Evolutionary conservation across 768 basidiomycete species (phyloP).

Genomic region (Boletus rubroflammeus): DNA sequence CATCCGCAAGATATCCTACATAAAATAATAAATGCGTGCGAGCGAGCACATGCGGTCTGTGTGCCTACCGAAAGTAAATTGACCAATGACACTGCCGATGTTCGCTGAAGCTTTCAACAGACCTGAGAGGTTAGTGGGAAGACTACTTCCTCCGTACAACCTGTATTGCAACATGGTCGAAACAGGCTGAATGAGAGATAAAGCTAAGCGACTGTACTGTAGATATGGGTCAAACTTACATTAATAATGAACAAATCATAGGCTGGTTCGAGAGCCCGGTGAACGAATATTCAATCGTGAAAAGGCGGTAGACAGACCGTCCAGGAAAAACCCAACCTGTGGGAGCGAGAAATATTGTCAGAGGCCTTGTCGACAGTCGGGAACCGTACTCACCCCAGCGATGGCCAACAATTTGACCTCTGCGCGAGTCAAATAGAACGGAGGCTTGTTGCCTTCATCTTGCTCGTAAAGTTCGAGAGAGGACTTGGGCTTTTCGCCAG

Average conservation of each 20-base stretch:
- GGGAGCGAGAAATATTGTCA: not conserved
- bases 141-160: slow-evolving; percentile 47
- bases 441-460: slow-evolving; percentile 30
- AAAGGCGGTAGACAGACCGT: slow-evolving; percentile 42
- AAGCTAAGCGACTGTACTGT: not conserved
- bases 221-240: slow-evolving; percentile 31
- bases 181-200: slow-evolving; percentile 44
- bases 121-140: slow-evolving; percentile 56
- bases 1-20: slow-evolving; percentile 60
- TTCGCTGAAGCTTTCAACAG: slow-evolving; percentile 66
- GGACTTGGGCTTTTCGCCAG: not conserved
- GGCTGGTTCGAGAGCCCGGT: slow-evolving; percentile 36
- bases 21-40: not conserved
- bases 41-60: not conserved
- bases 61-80: slow-evolving; percentile 55
- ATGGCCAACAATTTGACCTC: slow-evolving; percentile 62
- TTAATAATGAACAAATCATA: slow-evolving; percentile 74
- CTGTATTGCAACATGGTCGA: slow-evolving; percentile 66
- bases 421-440: slow-evolving; percentile 39
- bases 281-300: not conserved
- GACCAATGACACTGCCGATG: slow-evolving; percentile 70
- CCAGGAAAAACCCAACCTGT: slow-evolving; percentile 69
- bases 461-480: slow-evolving; percentile 30
- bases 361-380: not conserved
- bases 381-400: slow-evolving; percentile 45